phyloP scores from a whole-genome alignment of 805 yeast species.

The Metschnikowia borealis region DNA sequence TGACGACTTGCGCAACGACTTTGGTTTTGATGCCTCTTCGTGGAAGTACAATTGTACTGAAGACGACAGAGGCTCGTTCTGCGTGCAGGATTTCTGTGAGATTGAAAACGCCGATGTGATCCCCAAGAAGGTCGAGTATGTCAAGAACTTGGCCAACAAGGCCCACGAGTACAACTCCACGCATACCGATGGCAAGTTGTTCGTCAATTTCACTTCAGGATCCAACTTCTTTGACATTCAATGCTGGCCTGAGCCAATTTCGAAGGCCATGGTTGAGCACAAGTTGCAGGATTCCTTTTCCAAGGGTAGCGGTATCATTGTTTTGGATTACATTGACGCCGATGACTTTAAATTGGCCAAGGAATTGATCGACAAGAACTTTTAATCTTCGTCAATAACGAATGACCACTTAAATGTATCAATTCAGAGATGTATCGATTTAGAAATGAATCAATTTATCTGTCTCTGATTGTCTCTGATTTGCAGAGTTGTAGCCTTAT shows the following conservation, averaged over 20 bases:
- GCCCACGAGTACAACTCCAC: slow-evolving; percentile 48
- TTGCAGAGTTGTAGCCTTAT: no score
- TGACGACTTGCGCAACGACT: slow-evolving; percentile 36
- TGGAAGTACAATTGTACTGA: slow-evolving; percentile 66
- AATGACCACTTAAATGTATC: no score
- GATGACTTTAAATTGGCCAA: slow-evolving; percentile 57
- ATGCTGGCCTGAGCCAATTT: slow-evolving; percentile 73
- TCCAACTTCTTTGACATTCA: slow-evolving; percentile 64
- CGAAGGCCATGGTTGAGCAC: slow-evolving; percentile 45
- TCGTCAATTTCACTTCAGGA: slow-evolving; percentile 69
- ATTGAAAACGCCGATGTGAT: slow-evolving; percentile 50
- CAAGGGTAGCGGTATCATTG: slow-evolving; percentile 59
- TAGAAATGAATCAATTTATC: no score
- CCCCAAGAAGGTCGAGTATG: slow-evolving; percentile 51
- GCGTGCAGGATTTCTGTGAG: slow-evolving; percentile 75
- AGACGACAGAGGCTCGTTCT: slow-evolving; percentile 58
- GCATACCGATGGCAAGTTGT: slow-evolving; percentile 49
- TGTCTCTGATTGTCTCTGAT: no score
- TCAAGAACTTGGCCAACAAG: slow-evolving; percentile 50
- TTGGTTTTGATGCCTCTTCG: slow-evolving; percentile 64
- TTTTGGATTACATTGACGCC: slow-evolving; percentile 63
- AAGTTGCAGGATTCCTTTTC: slow-evolving; percentile 46
- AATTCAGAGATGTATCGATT: no score
- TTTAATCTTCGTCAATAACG: slow-evolving; percentile 12
- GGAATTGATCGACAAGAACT: slow-evolving; percentile 50